Evolutionary conservation across 2,329 filamentous ascomycete species (phyloP), one percentile per base, ranked within the genome.

Genomic region (Colletotrichum sp.): DNA sequence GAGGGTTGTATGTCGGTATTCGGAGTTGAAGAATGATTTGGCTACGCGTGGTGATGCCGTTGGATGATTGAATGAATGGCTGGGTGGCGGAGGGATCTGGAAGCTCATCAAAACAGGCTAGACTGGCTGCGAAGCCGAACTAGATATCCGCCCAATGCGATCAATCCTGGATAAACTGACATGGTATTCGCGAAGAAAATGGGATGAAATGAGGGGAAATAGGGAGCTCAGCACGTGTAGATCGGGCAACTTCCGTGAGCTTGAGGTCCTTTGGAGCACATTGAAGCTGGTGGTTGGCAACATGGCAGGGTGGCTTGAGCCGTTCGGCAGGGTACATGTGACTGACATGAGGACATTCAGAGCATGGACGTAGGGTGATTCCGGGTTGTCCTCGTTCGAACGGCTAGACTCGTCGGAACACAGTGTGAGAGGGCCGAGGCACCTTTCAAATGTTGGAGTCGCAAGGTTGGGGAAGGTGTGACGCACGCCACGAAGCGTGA

Each of bases 41-140:
- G 69, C 30, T 60, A 52, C 62, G 63, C 62, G 66, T 60, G 49
- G 52, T 39, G 59, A 64, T 28, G 57, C 30, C 24, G 18, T 59
- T 67, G n/a, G 28, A 34, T 68, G 63, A 52, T 28, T 28, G 30
- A 55, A 72, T 13, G 28, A 26, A 57, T 26, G 39, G 55, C 69
- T 39, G 44, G 36, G 34, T 15, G 62, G 62, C 36, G 32, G 62
- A 62, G 69, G n/a, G 52, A 60, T 60, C 70, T 73, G 71, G 32
- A 62, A 73, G 59, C 64, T 55, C 68, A 65, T 52, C 60, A 44
- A 49, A 76, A 76, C 64, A 74, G 69, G 74, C 71, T 76, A 76
- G 74, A 76, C 57, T 52, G 74, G 74, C 74, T 76, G 70, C 74
- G 36, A 76, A 69, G 74, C 74, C 74, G 59, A 63, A 69, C 39